A percentile compares a stretch with the other conserved stretches of the same genome.
Evolutionary conservation across 2,329 filamentous ascomycete genomes (phyloP).

Genomic region (Penicillium expansum): DNA sequence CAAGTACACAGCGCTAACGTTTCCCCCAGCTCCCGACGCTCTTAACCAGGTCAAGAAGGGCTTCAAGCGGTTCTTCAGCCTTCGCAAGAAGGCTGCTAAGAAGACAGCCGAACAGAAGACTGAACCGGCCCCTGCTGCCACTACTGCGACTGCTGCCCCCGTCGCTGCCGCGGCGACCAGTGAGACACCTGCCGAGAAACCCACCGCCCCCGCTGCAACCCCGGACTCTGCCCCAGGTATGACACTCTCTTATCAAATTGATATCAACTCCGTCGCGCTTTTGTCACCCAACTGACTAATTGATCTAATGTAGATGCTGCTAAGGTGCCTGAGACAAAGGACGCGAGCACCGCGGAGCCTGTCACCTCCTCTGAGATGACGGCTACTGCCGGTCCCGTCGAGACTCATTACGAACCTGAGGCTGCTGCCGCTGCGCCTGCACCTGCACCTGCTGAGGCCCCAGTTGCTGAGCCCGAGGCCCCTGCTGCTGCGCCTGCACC

Average conservation of each 20-base stretch:
- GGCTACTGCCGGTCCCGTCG: background rate
- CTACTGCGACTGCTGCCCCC: background rate
- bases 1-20: background rate
- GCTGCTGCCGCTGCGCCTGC: background rate
- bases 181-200: background rate
- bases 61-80: constrained; percentile 6
- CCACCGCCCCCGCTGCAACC: constrained; percentile 1
- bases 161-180: background rate
- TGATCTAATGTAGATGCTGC: background rate
- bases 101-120: background rate
- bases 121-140: background rate
- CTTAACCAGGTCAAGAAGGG: constrained; percentile 10
- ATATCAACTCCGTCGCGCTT: background rate
- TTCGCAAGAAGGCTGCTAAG: constrained; percentile 10
- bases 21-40: constrained; percentile 1
- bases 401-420: background rate
- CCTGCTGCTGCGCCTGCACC: background rate
- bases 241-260: background rate
- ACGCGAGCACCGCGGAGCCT: background rate
- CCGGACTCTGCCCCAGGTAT: background rate
- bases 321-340: background rate
- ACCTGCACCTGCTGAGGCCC: background rate
- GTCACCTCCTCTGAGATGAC: background rate
- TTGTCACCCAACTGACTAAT: background rate
- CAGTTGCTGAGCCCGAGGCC: background rate